Evolutionary conservation across 2,329 filamentous ascomycete species (phyloP).

Genomic region (Geoglossum cookeanum): DNA sequence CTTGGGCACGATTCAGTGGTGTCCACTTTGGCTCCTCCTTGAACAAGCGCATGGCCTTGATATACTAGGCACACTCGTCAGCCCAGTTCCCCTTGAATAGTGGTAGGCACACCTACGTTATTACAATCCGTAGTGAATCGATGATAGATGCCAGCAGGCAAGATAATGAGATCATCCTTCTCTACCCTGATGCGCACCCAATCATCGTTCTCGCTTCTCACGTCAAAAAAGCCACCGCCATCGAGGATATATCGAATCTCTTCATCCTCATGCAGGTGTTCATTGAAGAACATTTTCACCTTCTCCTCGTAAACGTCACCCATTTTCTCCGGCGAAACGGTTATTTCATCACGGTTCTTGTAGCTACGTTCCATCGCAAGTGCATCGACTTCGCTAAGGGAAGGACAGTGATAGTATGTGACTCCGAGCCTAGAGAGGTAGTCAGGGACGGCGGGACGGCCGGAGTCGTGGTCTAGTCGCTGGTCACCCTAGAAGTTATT

Average conservation of each 20-base stretch:
- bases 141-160: constrained; percentile 92
- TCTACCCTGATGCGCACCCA: constrained; percentile 78
- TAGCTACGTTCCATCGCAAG: constrained; percentile 63
- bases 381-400: constrained; percentile 46
- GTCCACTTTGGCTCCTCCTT: constrained; percentile 99
- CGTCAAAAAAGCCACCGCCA: constrained; percentile 84
- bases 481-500: constrained; percentile 57
- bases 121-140: constrained; percentile 85
- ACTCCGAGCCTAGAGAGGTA: constrained; percentile 63
- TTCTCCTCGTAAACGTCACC: constrained; percentile 80
- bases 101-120: constrained; percentile 44
- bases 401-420: constrained; percentile 50
- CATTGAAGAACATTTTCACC: constrained; percentile 81
- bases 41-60: constrained; percentile 90
- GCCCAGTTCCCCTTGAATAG: not conserved
- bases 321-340: constrained; percentile 70
- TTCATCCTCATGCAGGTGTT: constrained; percentile 96
- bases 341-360: constrained; percentile 88
- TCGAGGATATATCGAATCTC: constrained; percentile 91
- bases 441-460: constrained; percentile 41
- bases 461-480: constrained; percentile 75
- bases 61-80: constrained; percentile 41
- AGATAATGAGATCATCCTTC: constrained; percentile 78
- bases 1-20: constrained; percentile 59
- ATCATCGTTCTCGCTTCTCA: constrained; percentile 59